These are phyloP conservation scores for Penicillium sp. DNA, from an alignment of 2,329 filamentous ascomycete genomes.

Conservation along the genomic window DNA sequence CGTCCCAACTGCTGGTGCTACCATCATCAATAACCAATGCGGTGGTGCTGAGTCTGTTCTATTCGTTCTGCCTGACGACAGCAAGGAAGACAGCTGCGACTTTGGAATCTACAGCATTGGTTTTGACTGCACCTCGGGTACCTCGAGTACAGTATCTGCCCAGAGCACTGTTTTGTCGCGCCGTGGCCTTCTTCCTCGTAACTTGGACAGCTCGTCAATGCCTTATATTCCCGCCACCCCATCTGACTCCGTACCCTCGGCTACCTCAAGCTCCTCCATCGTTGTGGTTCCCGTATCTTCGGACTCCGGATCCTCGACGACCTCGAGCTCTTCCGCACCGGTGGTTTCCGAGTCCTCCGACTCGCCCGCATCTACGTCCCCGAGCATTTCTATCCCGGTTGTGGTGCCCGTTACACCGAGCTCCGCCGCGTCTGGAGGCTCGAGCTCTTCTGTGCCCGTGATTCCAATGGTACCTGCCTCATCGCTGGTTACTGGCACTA, in stretches of 20 bases:
- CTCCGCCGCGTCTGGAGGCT: not conserved
- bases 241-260: not conserved
- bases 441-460: not conserved
- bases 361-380: not conserved
- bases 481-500: not conserved
- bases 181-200: not conserved
- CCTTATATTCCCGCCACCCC: not conserved
- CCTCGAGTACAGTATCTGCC: constrained; percentile 23
- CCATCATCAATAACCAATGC: constrained; percentile 81
- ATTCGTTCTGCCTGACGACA: constrained; percentile 61
- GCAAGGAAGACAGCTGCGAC: constrained; percentile 61
- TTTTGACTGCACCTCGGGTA: constrained; percentile 30
- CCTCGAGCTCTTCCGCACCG: not conserved
- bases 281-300: not conserved
- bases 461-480: not conserved
- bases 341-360: not conserved
- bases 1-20: constrained; percentile 67
- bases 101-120: constrained; percentile 53
- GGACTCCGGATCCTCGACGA: not conserved
- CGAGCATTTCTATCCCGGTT: not conserved
- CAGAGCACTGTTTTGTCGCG: not conserved
- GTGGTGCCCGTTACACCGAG: not conserved
- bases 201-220: not conserved
- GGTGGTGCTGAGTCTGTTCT: constrained; percentile 83
- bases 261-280: not conserved